These are phyloP conservation scores for Escovopsis sp. DNA, from an alignment of 2,329 filamentous ascomycete species.

Conservation along the genomic window DNA sequence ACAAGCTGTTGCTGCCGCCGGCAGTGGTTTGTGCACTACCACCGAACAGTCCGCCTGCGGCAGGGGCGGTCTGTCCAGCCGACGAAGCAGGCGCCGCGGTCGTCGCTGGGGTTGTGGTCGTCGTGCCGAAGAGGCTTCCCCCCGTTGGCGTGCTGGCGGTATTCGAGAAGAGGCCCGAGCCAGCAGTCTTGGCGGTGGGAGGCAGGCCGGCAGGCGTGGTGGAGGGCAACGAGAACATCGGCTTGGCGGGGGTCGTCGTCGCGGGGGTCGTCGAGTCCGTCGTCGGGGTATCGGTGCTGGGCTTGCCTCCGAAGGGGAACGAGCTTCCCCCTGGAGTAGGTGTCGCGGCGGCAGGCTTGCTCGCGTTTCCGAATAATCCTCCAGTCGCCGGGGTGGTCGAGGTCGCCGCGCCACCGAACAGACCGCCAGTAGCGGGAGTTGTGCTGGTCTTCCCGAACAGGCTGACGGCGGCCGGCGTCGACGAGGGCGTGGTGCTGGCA, in stretches of 20 bases:
- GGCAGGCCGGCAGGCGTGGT: conserved; percentile 42
- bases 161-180: conserved; percentile 3
- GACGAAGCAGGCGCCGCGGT: conserved; percentile 5
- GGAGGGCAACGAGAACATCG: conserved; percentile 30
- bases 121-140: conserved; percentile 13
- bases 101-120: conserved; percentile 4
- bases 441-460: conserved; percentile 12
- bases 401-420: conserved; percentile 12
- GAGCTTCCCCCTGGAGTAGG: conserved; percentile 5
- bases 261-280: conserved; percentile 7
- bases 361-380: conserved; percentile 13
- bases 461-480: conserved; percentile 12
- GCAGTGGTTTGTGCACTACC: conserved; percentile 12
- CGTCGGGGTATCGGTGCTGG: conserved; percentile 5
- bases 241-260: conserved; percentile 28
- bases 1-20: conserved; percentile 6
- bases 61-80: conserved; percentile 5
- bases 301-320: conserved; percentile 9
- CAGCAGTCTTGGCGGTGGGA: conserved; percentile 20
- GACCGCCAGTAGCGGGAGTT: conserved; percentile 8
- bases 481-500: conserved; percentile 8
- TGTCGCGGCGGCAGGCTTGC: conserved; percentile 3
- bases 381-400: conserved; percentile 11
- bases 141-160: conserved; percentile 6
- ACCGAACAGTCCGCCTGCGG: conserved; percentile 14